Percentiles rank a stretch among this genome's conserved stretches.
Conservation (phyloP, 2,329 filamentous ascomycete genomes). For the Aspergillus vadensis region DNA sequence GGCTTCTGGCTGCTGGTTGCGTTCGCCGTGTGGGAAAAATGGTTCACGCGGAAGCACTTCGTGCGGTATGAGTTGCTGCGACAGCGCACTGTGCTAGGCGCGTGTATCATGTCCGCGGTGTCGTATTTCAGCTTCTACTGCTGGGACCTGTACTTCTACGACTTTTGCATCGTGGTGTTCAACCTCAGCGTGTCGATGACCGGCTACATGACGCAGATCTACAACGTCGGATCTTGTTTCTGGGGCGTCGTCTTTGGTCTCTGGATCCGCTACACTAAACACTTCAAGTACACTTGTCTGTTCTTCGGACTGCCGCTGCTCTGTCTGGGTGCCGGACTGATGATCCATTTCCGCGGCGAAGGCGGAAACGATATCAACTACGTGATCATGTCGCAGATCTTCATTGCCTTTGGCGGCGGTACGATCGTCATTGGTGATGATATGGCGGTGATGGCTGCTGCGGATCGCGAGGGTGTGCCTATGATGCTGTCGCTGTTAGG, state of each 20-base stretch:
- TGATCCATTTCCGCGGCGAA: conserved; percentile 59
- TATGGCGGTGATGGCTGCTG: conserved; percentile 60
- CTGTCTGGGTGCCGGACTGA: conserved; percentile 55
- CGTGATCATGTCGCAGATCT: conserved; percentile 58
- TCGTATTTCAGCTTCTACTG: conserved; percentile 54
- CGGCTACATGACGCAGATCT: conserved; percentile 53
- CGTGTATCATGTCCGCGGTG: conserved; percentile 52
- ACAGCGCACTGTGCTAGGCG: conserved; percentile 54
- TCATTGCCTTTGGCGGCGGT: conserved; percentile 57
- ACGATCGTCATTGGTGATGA: conserved; percentile 59
- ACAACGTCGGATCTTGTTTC: conserved; percentile 58
- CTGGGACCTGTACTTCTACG: conserved; percentile 58
- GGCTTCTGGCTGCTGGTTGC: conserved; percentile 56
- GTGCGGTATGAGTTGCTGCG: conserved; percentile 56
- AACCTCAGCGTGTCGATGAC: conserved; percentile 45
- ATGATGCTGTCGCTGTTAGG: conserved; percentile 43
- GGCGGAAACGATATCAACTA: conserved; percentile 49
- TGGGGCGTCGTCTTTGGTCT: conserved; percentile 53
- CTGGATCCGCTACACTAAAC: conserved; percentile 52
- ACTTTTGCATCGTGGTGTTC: conserved; percentile 58
- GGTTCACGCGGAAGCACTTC: conserved; percentile 55
- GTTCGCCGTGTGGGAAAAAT: conserved; percentile 60
- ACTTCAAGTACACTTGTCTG: conserved; percentile 55
- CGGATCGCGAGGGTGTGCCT: conserved; percentile 58
- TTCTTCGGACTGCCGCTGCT: conserved; percentile 56